phyloP scores from a whole-genome alignment of 2,329 filamentous ascomycete species.

The Decorospora gaudefroyi region DNA sequence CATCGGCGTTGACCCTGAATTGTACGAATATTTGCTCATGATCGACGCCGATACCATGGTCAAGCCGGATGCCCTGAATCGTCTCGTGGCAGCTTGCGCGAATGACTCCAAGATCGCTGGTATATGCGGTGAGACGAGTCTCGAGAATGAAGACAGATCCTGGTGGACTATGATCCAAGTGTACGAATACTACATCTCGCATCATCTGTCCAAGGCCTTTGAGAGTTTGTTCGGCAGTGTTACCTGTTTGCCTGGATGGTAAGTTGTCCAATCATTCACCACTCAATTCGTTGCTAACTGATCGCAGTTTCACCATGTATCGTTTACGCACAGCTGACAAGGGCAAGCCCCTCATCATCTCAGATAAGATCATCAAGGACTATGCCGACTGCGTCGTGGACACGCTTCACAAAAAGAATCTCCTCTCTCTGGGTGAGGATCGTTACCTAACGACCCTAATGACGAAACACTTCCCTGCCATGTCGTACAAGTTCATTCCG shows the following conservation, averaged over 20 bases:
- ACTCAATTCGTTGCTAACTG: slow-evolving; percentile 19
- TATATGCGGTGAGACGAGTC: slow-evolving; percentile 94
- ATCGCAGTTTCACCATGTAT: slow-evolving; percentile 93
- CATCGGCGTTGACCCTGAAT: slow-evolving; percentile 93
- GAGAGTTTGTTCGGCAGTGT: slow-evolving; percentile 97
- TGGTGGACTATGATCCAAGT: slow-evolving; percentile 99
- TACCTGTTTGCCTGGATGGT: slow-evolving; percentile 99
- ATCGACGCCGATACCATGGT: slow-evolving; percentile 97
- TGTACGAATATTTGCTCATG: slow-evolving; percentile 97
- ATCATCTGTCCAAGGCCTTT: slow-evolving; percentile 95
- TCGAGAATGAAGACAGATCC: slow-evolving; percentile 91
- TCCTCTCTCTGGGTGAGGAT: slow-evolving; percentile 93
- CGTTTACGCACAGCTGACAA: slow-evolving; percentile 91
- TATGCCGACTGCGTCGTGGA: slow-evolving; percentile 90
- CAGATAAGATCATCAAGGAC: slow-evolving; percentile 82
- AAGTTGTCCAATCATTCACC: slow-evolving; percentile 52
- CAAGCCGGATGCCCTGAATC: slow-evolving; percentile 86
- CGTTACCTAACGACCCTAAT: slow-evolving; percentile 95
- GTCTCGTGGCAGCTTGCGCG: slow-evolving; percentile 87
- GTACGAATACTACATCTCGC: slow-evolving; percentile 99
- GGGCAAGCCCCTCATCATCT: slow-evolving; percentile 91
- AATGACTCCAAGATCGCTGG: slow-evolving; percentile 96
- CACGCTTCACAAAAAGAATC: slow-evolving; percentile 92
- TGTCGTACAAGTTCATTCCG: slow-evolving; percentile 95
- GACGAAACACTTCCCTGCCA: slow-evolving; percentile 94